Evolutionary conservation across 345 rosid species (phyloP), one percentile per base, ranked within the genome.

Genomic region (Eucalyptus victrix): DNA sequence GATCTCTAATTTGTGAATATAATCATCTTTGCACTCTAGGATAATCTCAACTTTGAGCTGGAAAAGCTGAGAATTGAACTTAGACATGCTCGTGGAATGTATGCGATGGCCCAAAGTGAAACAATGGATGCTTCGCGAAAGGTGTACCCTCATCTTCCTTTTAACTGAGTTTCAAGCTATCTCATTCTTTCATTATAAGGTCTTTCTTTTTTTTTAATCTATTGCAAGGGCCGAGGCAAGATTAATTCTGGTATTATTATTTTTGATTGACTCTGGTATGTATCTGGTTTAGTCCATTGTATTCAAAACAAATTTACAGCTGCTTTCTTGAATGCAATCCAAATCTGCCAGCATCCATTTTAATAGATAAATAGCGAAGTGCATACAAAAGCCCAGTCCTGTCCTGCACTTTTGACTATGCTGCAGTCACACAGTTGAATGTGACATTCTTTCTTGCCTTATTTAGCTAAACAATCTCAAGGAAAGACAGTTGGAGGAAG

Each of bases 31-130:
- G 42, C 53, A 58, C 49, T 44, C 90, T 94, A 97, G 99, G 91
- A 58, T 85, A 90, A 93, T 88, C 81, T 95, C 67, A 92, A 93
- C 91, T 95, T 93, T 89, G 99, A 97, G 95, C 88, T 97, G 88
- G 99, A 97, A 94, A 96, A 96, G 93, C 93, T 97, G 51, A 97
- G 96, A 93, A 91, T 92, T 89, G 98, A 96, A 89, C 98, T 97
- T 32, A 96, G 98, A 90, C 99, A 96, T 67, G 92, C 89, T 69
- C 95, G 92, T 83, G 98, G 96, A 87, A 95, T 96, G 94, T 94
- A 95, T 89, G 99, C 96, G 8, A 87, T 91, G 83, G 98, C 99
- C 91, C 97, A 94, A 89, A 95, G 90, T 58, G 99, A 97, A 93
- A 93, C 95, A 76, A 51, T 93, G 21, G 97, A 97, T 91, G 97